Evolutionary conservation across 768 basidiomycete species (phyloP).

Genomic region (Astraeus odoratus): DNA sequence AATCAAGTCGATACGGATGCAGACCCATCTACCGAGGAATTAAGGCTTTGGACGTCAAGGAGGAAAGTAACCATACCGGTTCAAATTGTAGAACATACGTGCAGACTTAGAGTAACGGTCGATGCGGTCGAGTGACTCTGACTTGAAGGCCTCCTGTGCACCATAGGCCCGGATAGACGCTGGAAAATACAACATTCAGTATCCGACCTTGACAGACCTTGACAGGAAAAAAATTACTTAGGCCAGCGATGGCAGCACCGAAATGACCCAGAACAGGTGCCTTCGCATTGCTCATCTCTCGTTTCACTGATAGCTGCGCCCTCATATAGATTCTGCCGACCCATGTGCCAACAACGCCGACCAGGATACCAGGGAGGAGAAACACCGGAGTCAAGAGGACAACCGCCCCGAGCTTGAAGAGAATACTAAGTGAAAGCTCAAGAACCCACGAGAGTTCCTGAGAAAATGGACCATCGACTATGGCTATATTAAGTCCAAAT

Average conservation of each 20-base stretch:
- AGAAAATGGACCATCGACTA: slow-evolving; percentile 31
- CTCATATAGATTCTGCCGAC: slow-evolving; percentile 47
- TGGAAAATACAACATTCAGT: slow-evolving; percentile 10
- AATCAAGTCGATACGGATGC: slow-evolving; percentile 47
- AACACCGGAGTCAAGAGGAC: slow-evolving; percentile 34
- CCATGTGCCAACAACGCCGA: slow-evolving; percentile 34
- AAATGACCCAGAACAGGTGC: slow-evolving; percentile 46
- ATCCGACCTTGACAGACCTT: neutral
- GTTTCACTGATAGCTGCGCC: slow-evolving; percentile 49
- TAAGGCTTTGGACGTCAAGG: neutral
- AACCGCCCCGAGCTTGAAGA: slow-evolving; percentile 32
- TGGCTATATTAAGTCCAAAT: slow-evolving; percentile 3
- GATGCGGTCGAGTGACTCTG: slow-evolving; percentile 38
- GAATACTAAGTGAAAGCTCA: slow-evolving; percentile 27
- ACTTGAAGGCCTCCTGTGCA: slow-evolving; percentile 37
- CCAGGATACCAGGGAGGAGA: slow-evolving; percentile 29
- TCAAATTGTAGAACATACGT: slow-evolving; percentile 41
- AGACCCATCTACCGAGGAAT: slow-evolving; percentile 34
- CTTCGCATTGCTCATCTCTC: slow-evolving; percentile 46
- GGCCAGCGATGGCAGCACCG: slow-evolving; percentile 43
- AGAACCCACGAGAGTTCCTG: slow-evolving; percentile 18
- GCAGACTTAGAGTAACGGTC: slow-evolving; percentile 40
- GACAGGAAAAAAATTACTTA: slow-evolving; percentile 26
- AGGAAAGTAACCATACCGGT: slow-evolving; percentile 26
- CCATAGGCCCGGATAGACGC: slow-evolving; percentile 50